Conservation (phyloP, 75 land plant species). For the Pinus tabuliformis region DNA sequence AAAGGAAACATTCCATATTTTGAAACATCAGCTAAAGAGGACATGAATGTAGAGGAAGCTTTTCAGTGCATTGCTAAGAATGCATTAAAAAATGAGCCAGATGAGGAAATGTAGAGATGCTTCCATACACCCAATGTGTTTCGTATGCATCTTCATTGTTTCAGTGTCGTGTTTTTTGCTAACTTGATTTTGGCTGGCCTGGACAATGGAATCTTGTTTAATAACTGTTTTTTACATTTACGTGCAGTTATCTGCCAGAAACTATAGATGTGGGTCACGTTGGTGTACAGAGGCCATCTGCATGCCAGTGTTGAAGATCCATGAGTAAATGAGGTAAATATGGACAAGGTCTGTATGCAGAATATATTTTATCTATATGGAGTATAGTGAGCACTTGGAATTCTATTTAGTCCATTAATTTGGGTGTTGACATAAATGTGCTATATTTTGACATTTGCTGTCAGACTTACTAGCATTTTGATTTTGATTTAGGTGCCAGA, state of each 20-base stretch:
- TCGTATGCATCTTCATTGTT: not conserved
- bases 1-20: slow-evolving; percentile 92
- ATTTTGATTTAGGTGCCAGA: too few species aligned
- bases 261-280: slow-evolving; percentile 46
- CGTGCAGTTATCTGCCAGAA: slow-evolving; percentile 54
- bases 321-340: too few species aligned
- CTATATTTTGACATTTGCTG: too few species aligned
- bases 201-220: slow-evolving; percentile 2
- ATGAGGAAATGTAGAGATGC: slow-evolving; percentile 72
- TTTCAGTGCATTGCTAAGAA: slow-evolving; percentile 89
- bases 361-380: too few species aligned
- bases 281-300: too few species aligned
- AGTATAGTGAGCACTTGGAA: too few species aligned
- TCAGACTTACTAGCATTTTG: too few species aligned
- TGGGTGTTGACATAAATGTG: too few species aligned
- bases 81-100: slow-evolving; percentile 74
- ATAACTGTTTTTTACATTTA: not conserved
- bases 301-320: too few species aligned
- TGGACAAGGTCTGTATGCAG: too few species aligned
- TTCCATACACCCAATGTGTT: not conserved
- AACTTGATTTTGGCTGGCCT: not conserved
- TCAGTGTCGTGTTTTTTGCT: not conserved
- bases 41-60: slow-evolving; percentile 79
- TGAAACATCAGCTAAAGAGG: slow-evolving; percentile 97
- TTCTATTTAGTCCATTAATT: too few species aligned